Percentiles rank a stretch among this genome's conserved stretches.
These are phyloP conservation scores for Globisporangium barbulae DNA, from an alignment of 352 stramenopile genomes.

Conservation along the genomic window DNA sequence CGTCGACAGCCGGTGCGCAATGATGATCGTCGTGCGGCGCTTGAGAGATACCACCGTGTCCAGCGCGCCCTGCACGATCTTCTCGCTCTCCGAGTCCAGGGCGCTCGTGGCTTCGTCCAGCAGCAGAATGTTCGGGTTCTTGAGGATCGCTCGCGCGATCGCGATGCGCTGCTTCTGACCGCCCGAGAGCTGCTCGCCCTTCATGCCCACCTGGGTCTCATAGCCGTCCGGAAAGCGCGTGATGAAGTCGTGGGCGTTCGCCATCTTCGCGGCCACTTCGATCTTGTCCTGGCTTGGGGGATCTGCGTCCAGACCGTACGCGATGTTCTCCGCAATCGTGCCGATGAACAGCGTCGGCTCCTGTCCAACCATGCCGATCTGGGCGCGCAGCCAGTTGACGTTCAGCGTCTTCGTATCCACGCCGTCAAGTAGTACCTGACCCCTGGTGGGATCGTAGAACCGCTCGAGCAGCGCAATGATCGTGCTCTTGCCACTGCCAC, in stretches of 20 bases:
- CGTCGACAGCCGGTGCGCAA: slow-evolving; percentile 21
- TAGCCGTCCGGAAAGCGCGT: slow-evolving; percentile 70
- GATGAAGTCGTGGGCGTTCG: slow-evolving; percentile 90
- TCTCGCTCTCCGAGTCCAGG: slow-evolving; percentile 36
- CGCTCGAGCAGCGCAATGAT: slow-evolving; percentile 28
- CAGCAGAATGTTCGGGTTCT: slow-evolving; percentile 25
- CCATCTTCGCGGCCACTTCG: slow-evolving; percentile 62
- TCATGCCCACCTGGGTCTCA: slow-evolving; percentile 82
- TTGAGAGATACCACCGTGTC: slow-evolving; percentile 22
- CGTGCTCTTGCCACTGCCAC: slow-evolving; percentile 29
- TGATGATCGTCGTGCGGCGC: slow-evolving; percentile 45
- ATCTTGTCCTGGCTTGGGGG: slow-evolving; percentile 39
- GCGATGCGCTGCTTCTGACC: slow-evolving; percentile 96
- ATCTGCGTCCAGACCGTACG: slow-evolving; percentile 34
- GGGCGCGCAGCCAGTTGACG: slow-evolving; percentile 24
- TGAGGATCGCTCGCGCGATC: slow-evolving; percentile 70
- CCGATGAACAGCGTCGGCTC: slow-evolving; percentile 58
- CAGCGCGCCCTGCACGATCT: slow-evolving; percentile 25
- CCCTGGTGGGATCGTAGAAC: slow-evolving; percentile 28
- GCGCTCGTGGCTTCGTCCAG: slow-evolving; percentile 43
- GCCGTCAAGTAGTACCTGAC: slow-evolving; percentile 22
- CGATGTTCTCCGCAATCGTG: slow-evolving; percentile 43
- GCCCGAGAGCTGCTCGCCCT: slow-evolving; percentile 54
- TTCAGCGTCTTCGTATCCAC: slow-evolving; percentile 20
- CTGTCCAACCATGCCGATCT: slow-evolving; percentile 46